A percentile compares a stretch with the other conserved stretches of the same genome.
These are phyloP conservation scores for Aspergillus carbonarius DNA, from an alignment of 2,329 filamentous ascomycete genomes.

Conservation along the genomic window DNA sequence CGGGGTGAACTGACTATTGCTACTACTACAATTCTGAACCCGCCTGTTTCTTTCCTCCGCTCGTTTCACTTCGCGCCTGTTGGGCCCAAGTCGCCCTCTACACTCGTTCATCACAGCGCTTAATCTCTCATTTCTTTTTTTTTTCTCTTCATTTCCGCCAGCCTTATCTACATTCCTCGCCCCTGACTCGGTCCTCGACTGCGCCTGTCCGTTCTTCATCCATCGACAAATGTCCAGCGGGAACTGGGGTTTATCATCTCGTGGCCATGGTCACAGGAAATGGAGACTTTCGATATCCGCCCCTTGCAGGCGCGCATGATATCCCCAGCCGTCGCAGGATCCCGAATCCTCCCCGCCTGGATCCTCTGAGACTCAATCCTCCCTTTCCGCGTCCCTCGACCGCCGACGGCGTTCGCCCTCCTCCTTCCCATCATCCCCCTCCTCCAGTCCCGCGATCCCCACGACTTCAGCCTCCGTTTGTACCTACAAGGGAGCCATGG, in stretches of 20 bases:
- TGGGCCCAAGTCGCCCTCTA: constrained; percentile 11
- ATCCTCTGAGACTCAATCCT: constrained; percentile 32
- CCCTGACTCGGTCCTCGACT: neutral
- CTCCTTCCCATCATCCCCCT: constrained; percentile 23
- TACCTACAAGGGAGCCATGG: constrained; percentile 16
- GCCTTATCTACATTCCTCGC: neutral
- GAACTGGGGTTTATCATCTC: constrained; percentile 32
- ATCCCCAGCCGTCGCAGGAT: constrained; percentile 31
- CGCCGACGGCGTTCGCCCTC: constrained; percentile 16
- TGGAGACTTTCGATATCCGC: constrained; percentile 37
- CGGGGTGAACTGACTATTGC: constrained; percentile 1
- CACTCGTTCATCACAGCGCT: constrained; percentile 12
- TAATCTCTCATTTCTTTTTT: constrained; percentile 1
- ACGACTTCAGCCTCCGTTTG: constrained; percentile 14
- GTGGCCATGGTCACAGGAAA: constrained; percentile 48
- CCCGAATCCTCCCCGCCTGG: constrained; percentile 30
- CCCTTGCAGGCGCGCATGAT: constrained; percentile 32
- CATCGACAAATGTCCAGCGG: constrained; percentile 43
- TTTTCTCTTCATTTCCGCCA: neutral
- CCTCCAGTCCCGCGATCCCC: constrained; percentile 20
- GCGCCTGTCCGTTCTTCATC: neutral
- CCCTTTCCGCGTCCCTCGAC: constrained; percentile 25
- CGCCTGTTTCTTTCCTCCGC: constrained; percentile 9
- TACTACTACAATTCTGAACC: constrained; percentile 3
- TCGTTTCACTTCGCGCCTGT: constrained; percentile 11